These are phyloP conservation scores for Saxophila tyrrhenica DNA, from an alignment of 495 filamentous ascomycete species.

Conservation along the genomic window DNA sequence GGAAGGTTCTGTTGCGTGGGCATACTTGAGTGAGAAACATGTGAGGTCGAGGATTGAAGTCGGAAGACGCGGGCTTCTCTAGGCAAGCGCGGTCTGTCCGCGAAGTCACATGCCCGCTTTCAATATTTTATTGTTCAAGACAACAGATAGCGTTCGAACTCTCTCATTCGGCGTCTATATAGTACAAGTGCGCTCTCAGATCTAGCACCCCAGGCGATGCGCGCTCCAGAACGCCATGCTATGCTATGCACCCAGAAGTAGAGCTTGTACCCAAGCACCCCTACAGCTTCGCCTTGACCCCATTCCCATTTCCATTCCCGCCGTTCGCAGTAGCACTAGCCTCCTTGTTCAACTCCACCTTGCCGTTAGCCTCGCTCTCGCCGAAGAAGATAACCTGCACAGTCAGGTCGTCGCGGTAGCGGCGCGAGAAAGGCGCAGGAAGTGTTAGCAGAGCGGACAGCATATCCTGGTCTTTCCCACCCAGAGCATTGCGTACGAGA, in stretches of 20 bases:
- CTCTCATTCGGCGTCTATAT: not conserved
- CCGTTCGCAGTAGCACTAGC: constrained; percentile 49
- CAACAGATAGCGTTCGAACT: not conserved
- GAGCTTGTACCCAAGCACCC: not conserved
- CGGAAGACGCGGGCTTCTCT: not conserved
- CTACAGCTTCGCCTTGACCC: constrained; percentile 17
- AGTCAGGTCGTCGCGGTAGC: constrained; percentile 90
- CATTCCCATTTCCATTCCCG: not conserved
- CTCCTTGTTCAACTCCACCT: constrained; percentile 72
- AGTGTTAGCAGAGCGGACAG: constrained; percentile 87
- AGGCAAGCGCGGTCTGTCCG: not conserved
- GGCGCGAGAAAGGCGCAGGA: constrained; percentile 75
- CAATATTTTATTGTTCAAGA: too few relatives aligned
- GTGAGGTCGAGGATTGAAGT: not conserved
- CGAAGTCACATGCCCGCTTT: not conserved
- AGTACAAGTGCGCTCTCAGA: not conserved
- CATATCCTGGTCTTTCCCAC: constrained; percentile 88
- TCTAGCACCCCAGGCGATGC: not conserved
- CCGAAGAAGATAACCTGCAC: constrained; percentile 99
- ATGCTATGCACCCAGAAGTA: not conserved
- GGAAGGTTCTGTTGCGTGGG: not conserved
- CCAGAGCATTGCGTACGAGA: constrained; percentile 88
- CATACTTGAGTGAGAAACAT: not conserved
- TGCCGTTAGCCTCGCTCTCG: constrained; percentile 54
- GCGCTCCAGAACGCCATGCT: not conserved